These are phyloP conservation scores for Candida tropicalis DNA, from an alignment of 1,139 yeast species.

Conservation along the genomic window DNA sequence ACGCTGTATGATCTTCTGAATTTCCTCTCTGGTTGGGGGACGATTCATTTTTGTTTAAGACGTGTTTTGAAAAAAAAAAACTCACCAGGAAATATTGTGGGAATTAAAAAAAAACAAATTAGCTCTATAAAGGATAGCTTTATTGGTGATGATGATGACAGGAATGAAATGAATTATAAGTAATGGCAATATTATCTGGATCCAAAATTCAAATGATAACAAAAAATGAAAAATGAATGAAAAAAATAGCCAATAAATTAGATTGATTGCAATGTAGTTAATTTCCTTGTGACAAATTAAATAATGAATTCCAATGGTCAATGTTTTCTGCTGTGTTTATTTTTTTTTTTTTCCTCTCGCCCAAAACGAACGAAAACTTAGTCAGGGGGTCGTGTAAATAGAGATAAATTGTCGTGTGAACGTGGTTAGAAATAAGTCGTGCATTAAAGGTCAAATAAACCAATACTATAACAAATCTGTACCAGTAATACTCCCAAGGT, in stretches of 20 bases:
- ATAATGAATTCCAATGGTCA: neutral
- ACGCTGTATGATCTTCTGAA: conserved; percentile 49
- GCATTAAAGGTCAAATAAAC: neutral
- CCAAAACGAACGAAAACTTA: neutral
- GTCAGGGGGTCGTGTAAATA: neutral
- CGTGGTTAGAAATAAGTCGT: neutral
- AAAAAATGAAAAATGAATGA: conserved; percentile 1
- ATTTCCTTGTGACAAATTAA: neutral
- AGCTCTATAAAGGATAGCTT: conserved; percentile 1
- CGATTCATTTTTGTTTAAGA: conserved; percentile 26
- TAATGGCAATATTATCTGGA: neutral
- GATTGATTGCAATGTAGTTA: conserved; percentile 1
- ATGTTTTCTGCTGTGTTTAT: neutral
- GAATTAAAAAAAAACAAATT: conserved; percentile 5
- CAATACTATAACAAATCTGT: neutral
- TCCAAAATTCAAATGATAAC: neutral
- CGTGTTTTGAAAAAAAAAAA: neutral
- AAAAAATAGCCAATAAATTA: conserved; percentile 4
- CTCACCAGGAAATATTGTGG: neutral
- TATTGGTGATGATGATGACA: too few relatives aligned
- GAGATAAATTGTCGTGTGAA: neutral
- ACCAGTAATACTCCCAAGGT: too few relatives aligned
- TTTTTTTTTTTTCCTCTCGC: neutral
- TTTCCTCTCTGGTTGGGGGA: conserved; percentile 42
- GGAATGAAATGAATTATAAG: neutral